These are phyloP conservation scores for Lachnellula willkommii DNA, from an alignment of 2,329 filamentous ascomycete genomes.

Conservation along the genomic window DNA sequence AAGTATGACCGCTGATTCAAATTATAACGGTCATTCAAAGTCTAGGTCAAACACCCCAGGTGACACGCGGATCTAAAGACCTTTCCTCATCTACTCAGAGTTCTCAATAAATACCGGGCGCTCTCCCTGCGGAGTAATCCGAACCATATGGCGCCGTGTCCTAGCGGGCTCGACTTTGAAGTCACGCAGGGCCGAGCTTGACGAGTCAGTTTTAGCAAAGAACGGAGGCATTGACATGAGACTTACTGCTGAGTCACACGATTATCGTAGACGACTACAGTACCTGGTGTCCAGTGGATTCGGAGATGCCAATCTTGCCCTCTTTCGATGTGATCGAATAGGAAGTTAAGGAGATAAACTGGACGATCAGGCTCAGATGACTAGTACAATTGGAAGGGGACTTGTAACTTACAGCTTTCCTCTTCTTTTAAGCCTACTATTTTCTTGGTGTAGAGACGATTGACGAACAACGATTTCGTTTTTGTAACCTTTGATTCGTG, in stretches of 20 bases:
- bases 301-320: constrained; percentile 65
- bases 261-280: background rate
- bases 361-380: background rate
- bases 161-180: constrained; percentile 73
- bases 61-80: no score
- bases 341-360: constrained; percentile 52
- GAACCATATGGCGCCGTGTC: constrained; percentile 68
- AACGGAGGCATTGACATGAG: background rate
- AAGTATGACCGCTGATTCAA: no score
- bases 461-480: background rate
- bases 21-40: no score
- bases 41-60: no score
- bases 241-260: background rate
- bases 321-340: constrained; percentile 65
- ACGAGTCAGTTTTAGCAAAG: background rate
- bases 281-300: constrained; percentile 43
- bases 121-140: constrained; percentile 79
- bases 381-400: background rate
- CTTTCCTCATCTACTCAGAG: background rate
- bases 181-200: constrained; percentile 59
- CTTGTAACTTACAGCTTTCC: constrained; percentile 44
- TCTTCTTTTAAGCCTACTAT: constrained; percentile 70
- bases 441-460: constrained; percentile 46
- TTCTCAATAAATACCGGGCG: constrained; percentile 38
- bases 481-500: background rate